A percentile compares a stretch with the other conserved stretches of the same genome.
Evolutionary conservation across 805 yeast genomes (phyloP).

Genomic region (Candida sithepensis): DNA sequence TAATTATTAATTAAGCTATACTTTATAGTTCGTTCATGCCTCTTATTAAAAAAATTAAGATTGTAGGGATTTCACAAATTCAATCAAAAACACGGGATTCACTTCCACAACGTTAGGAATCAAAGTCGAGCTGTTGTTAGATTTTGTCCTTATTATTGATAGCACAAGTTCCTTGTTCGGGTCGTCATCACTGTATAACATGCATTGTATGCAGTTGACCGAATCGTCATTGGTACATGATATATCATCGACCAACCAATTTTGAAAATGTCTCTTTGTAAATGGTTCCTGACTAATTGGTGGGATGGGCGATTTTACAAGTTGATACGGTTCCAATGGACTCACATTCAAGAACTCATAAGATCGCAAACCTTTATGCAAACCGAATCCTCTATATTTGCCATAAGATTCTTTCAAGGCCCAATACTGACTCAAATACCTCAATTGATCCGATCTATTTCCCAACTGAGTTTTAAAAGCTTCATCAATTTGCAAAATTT

Average conservation of each 20-base stretch:
- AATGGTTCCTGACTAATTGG: constrained; percentile 2
- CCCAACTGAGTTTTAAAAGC: constrained; percentile 5
- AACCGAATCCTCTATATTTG: constrained; percentile 63
- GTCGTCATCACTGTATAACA: not conserved
- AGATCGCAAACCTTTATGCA: constrained; percentile 27
- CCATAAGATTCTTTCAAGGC: constrained; percentile 76
- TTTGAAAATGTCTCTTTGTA: not conserved
- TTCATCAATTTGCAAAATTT: constrained; percentile 26
- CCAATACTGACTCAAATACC: constrained; percentile 59
- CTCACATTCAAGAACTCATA: constrained; percentile 20
- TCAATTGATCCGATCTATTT: constrained; percentile 13
- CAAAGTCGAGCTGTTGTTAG: not conserved
- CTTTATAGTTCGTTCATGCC: not conserved
- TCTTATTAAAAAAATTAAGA: not conserved
- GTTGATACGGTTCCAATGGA: not conserved
- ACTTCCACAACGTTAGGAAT: constrained; percentile 1
- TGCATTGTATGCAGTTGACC: not conserved
- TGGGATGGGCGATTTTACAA: not conserved
- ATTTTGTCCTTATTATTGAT: constrained; percentile 1
- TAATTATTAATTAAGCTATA: not conserved
- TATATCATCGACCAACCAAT: not conserved
- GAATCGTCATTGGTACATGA: not conserved
- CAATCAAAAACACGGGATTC: constrained; percentile 2
- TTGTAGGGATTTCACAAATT: constrained; percentile 3
- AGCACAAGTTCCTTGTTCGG: constrained; percentile 1